Evolutionary conservation across 805 yeast genomes (phyloP), one percentile per base, ranked within the genome.

Genomic region (Schwanniomyces occidentalis): DNA sequence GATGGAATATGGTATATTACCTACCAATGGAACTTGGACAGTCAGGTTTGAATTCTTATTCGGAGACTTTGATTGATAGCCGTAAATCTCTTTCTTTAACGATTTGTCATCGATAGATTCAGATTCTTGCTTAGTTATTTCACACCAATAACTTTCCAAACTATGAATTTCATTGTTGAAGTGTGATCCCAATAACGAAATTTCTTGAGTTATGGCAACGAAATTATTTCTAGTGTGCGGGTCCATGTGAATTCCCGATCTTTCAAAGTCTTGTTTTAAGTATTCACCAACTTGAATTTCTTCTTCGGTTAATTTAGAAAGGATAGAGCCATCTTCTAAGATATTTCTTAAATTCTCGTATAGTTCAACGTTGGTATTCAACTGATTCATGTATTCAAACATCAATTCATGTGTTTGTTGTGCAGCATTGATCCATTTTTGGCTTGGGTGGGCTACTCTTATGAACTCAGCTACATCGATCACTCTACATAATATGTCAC

Each of bases 401-500:
- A 91, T 78, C 44, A 78, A 69, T 48, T 87, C 95, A 54, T 91
- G 96, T 23, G 93, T 84, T 27, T 75, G 72, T 52, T 91, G 95
- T 1, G 99, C 96, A 2, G 89, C 90, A 24, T 70, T 71, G 8
- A 84, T 71, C 72, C 86, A 88, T 12, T 66, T 59, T 32, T 66
- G 66, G 44, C 81, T 75, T 1, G 98, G 97, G 54, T 91, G 98
- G 1, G 83, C 80, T 16, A 88, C 89, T 30, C 98, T 68, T 18
- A 93, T 78, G 62, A 91, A 91, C 49, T 90, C 98, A 23, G 96
- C 91, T 32, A 91, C 73, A 59, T 93, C 99, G 25, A 93, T 90
- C 5, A 88, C 97, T 37, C 95, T 76, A 55, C 99, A 93, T 19
- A 93, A 61, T 18, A 84, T 76, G 54, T 93, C 98, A 51, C 95